Evolutionary conservation across 441 rosid species (phyloP).

Genomic region (Manihot esculenta): DNA sequence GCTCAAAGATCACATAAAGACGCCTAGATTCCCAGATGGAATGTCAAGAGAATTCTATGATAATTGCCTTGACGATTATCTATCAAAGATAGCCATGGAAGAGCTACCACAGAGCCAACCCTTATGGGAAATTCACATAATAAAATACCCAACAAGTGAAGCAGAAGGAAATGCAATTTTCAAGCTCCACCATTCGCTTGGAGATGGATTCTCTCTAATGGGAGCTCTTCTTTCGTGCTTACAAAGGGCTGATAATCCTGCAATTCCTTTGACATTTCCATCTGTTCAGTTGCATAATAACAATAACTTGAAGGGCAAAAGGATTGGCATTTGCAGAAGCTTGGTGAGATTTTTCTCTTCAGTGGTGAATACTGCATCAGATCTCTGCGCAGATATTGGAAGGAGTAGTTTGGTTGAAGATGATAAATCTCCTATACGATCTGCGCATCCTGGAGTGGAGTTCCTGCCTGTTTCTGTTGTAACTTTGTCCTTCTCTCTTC

Average conservation of each 20-base stretch:
- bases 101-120: constrained; percentile 27
- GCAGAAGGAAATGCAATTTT: constrained; percentile 31
- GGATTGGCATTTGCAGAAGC: neutral
- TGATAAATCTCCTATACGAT: constrained; percentile 31
- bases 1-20: constrained; percentile 24
- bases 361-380: neutral
- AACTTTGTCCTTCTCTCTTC: constrained; percentile 38
- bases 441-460: constrained; percentile 32
- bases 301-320: neutral
- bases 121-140: constrained; percentile 36
- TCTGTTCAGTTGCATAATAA: constrained; percentile 5
- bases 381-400: constrained; percentile 4
- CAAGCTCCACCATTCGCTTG: constrained; percentile 39
- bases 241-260: constrained; percentile 35
- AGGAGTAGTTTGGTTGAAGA: constrained; percentile 41
- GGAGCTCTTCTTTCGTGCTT: constrained; percentile 40
- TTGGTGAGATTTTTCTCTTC: neutral
- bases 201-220: constrained; percentile 39
- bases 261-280: constrained; percentile 38
- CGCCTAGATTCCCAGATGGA: constrained; percentile 23
- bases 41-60: constrained; percentile 25
- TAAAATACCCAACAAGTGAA: constrained; percentile 32
- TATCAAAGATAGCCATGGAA: constrained; percentile 25
- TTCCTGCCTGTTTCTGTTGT: constrained; percentile 30
- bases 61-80: constrained; percentile 19